Evolutionary conservation across 441 rosid species (phyloP).

Genomic region (Corymbia calophylla): DNA sequence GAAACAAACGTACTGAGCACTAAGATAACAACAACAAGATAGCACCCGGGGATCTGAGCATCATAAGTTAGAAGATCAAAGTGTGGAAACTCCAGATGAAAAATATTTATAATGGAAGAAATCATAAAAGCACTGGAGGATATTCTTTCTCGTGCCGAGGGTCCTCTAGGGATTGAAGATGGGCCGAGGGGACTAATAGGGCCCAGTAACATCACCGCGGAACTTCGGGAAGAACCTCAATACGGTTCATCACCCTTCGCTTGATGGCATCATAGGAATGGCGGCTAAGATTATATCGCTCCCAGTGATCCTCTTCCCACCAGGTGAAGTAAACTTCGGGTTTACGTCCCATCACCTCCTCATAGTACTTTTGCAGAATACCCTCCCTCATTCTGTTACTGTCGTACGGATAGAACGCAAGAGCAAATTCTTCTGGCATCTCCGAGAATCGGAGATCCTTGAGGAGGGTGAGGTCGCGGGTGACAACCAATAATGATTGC

Average conservation of each 20-base stretch:
- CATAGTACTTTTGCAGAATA: background rate
- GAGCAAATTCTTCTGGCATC: background rate
- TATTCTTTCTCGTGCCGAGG: background rate
- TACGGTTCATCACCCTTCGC: rapidly evolving
- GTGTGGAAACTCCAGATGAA: background rate
- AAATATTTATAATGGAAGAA: background rate
- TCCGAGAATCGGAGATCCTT: rapidly evolving
- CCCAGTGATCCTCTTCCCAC: rapidly evolving
- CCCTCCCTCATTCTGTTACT: background rate
- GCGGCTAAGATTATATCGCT: background rate
- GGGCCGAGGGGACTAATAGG: rapidly evolving
- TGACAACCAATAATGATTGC: background rate
- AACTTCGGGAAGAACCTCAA: background rate
- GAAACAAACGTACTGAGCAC: too few species aligned
- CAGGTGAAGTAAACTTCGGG: rapidly evolving
- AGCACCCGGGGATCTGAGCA: rapidly evolving
- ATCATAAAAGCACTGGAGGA: background rate
- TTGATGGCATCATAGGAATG: background rate
- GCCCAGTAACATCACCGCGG: too few species aligned
- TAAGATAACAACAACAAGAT: background rate
- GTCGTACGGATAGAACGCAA: rapidly evolving
- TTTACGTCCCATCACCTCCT: background rate
- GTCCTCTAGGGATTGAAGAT: too few species aligned
- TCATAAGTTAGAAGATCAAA: background rate
- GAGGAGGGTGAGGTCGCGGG: background rate